Evolutionary conservation across 2,329 filamentous ascomycete genomes (phyloP).

Genomic region (Colletotrichum sp.): DNA sequence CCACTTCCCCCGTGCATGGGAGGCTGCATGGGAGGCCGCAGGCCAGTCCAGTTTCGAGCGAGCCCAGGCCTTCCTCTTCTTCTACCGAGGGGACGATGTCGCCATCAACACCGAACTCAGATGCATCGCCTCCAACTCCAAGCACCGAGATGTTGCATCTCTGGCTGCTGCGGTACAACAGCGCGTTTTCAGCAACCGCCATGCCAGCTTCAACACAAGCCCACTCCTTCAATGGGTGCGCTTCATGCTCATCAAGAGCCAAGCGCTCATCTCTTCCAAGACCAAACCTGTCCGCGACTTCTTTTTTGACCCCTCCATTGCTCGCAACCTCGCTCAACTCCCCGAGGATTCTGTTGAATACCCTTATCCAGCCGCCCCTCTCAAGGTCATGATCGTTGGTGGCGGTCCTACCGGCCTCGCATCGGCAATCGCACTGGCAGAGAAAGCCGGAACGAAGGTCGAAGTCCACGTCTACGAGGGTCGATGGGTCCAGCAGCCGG

Average conservation of each 20-base stretch:
- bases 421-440: conserved; percentile 26
- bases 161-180: conserved; percentile 32
- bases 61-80: conserved; percentile 35
- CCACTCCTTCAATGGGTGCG: conserved; percentile 37
- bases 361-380: background rate
- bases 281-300: background rate
- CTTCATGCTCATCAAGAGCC: background rate
- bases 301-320: background rate
- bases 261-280: background rate
- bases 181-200: conserved; percentile 31
- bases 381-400: background rate
- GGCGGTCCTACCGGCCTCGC: background rate
- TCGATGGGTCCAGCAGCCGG: conserved; percentile 31
- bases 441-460: conserved; percentile 33
- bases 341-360: background rate
- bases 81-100: conserved; percentile 30
- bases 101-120: conserved; percentile 27
- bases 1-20: background rate
- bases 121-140: conserved; percentile 30
- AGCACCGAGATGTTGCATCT: conserved; percentile 10
- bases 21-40: background rate
- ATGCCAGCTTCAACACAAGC: conserved; percentile 32
- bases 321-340: background rate
- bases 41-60: conserved; percentile 30
- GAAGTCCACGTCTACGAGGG: conserved; percentile 40